Percentiles rank a stretch among this genome's conserved stretches.
Evolutionary conservation across 2,329 filamentous ascomycete species (phyloP).

Genomic region (Botrytis elliptica): DNA sequence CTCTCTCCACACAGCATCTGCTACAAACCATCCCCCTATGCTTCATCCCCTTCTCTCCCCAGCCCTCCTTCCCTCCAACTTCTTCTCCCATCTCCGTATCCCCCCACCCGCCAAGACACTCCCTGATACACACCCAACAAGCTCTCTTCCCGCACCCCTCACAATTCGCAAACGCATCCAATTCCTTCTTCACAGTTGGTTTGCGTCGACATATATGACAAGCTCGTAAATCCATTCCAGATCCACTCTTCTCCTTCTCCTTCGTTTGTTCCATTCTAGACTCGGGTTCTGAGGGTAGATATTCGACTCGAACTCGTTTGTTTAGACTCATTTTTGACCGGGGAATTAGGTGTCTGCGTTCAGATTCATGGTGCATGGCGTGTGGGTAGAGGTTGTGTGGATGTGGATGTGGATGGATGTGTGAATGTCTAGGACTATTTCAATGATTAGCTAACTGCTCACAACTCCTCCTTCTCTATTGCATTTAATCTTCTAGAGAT

Average conservation of each 20-base stretch:
- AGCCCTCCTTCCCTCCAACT: background rate
- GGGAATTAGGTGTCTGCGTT: slow-evolving; percentile 9
- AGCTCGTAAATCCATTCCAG: slow-evolving; percentile 45
- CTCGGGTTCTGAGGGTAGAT: background rate
- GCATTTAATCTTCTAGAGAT: no score
- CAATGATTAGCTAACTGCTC: background rate
- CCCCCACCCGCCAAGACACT: slow-evolving; percentile 46
- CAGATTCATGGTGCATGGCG: background rate
- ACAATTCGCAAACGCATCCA: slow-evolving; percentile 66
- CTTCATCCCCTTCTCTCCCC: slow-evolving; percentile 9
- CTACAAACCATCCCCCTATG: slow-evolving; percentile 57
- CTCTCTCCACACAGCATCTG: slow-evolving; percentile 65
- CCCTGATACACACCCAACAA: slow-evolving; percentile 67
- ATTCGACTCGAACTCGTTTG: slow-evolving; percentile 13
- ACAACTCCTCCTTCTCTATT: background rate
- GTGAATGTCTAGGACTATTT: slow-evolving; percentile 11
- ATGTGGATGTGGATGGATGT: slow-evolving; percentile 1
- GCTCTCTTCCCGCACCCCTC: slow-evolving; percentile 59
- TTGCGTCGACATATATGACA: slow-evolving; percentile 68
- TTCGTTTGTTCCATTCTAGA: background rate
- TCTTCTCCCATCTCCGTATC: slow-evolving; percentile 19
- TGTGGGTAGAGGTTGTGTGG: background rate
- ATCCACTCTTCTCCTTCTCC: background rate
- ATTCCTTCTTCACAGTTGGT: slow-evolving; percentile 62
- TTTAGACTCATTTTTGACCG: slow-evolving; percentile 12